Percentiles rank a stretch among this genome's conserved stretches.
These are phyloP conservation scores for Pythium folliculosum DNA, from an alignment of 352 stramenopile genomes.

Conservation along the genomic window DNA sequence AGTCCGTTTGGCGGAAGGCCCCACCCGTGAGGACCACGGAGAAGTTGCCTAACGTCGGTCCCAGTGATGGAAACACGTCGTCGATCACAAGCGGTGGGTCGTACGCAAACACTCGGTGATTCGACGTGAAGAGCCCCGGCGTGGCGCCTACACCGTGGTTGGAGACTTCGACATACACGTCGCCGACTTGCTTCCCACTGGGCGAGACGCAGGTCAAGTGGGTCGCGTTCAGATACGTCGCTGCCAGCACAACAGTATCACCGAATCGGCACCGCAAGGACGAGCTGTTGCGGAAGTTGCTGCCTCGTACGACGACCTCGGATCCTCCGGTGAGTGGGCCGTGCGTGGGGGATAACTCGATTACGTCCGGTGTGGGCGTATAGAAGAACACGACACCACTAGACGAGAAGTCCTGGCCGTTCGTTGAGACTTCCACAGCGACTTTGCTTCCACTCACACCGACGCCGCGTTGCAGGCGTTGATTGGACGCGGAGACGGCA, in stretches of 20 bases:
- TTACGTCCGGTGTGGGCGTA: slow-evolving; percentile 60
- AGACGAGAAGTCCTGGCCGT: slow-evolving; percentile 73
- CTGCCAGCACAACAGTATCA: slow-evolving; percentile 40
- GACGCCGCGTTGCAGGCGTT: slow-evolving; percentile 37
- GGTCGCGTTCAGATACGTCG: slow-evolving; percentile 61
- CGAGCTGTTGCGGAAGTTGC: slow-evolving; percentile 77
- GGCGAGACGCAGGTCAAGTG: slow-evolving; percentile 76
- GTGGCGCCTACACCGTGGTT: slow-evolving; percentile 54
- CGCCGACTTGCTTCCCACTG: slow-evolving; percentile 31
- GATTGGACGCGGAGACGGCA: slow-evolving; percentile 14
- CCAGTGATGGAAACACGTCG: slow-evolving; percentile 77
- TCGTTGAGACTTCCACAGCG: slow-evolving; percentile 87
- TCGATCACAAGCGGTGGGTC: slow-evolving; percentile 62
- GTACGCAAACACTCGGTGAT: slow-evolving; percentile 76
- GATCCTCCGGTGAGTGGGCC: slow-evolving; percentile 82
- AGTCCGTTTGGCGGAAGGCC: slow-evolving; percentile 70
- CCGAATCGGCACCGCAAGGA: slow-evolving; percentile 75
- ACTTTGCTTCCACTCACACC: slow-evolving; percentile 61
- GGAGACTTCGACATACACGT: slow-evolving; percentile 65
- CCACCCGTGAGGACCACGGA: slow-evolving; percentile 84
- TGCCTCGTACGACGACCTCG: slow-evolving; percentile 71
- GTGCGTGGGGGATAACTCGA: slow-evolving; percentile 59
- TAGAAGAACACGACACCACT: slow-evolving; percentile 70
- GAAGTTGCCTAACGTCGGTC: slow-evolving; percentile 84
- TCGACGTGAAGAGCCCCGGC: slow-evolving; percentile 42